Conservation (phyloP, 1,139 yeast species). For the Scheffersomyces insectosa region DNA sequence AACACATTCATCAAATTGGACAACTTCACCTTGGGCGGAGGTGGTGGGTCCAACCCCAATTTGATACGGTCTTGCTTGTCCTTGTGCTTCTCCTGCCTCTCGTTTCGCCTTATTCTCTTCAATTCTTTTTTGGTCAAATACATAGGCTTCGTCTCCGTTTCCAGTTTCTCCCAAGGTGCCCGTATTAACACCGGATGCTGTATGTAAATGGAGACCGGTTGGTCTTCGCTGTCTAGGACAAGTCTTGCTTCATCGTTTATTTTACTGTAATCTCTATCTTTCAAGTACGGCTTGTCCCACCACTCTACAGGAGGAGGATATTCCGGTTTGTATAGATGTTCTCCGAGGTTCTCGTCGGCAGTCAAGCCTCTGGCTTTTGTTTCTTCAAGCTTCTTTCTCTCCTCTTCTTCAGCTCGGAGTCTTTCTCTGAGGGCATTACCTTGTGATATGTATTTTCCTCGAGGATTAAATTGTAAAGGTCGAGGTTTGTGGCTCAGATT, state of each 20-base stretch:
- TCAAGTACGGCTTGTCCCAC: slow-evolving; percentile 71
- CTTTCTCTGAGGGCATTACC: slow-evolving; percentile 54
- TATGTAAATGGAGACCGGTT: slow-evolving; percentile 61
- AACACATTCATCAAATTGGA: slow-evolving; percentile 82
- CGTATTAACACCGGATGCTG: slow-evolving; percentile 78
- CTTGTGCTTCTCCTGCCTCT: slow-evolving; percentile 61
- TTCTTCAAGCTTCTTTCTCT: slow-evolving; percentile 20
- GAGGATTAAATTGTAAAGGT: slow-evolving; percentile 51
- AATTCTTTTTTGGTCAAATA: slow-evolving; percentile 76
- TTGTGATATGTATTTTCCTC: slow-evolving; percentile 61
- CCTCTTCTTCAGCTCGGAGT: slow-evolving; percentile 31
- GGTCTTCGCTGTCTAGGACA: slow-evolving; percentile 37
- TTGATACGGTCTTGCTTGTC: slow-evolving; percentile 77
- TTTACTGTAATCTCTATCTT: slow-evolving; percentile 26
- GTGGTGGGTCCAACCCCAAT: slow-evolving; percentile 83
- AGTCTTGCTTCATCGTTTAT: slow-evolving; percentile 18
- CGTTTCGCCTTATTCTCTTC: slow-evolving; percentile 72
- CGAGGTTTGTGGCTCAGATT: slow-evolving; percentile 20
- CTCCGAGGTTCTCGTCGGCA: slow-evolving; percentile 52
- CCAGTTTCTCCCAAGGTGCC: slow-evolving; percentile 56
- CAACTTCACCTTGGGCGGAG: slow-evolving; percentile 83
- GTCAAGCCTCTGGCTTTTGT: slow-evolving; percentile 44
- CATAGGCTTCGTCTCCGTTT: slow-evolving; percentile 45
- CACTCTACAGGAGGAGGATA: slow-evolving; percentile 70
- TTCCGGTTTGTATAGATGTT: slow-evolving; percentile 45